Conservation (phyloP, 2,329 filamentous ascomycete genomes). For the Diaporthe citriasiana region DNA sequence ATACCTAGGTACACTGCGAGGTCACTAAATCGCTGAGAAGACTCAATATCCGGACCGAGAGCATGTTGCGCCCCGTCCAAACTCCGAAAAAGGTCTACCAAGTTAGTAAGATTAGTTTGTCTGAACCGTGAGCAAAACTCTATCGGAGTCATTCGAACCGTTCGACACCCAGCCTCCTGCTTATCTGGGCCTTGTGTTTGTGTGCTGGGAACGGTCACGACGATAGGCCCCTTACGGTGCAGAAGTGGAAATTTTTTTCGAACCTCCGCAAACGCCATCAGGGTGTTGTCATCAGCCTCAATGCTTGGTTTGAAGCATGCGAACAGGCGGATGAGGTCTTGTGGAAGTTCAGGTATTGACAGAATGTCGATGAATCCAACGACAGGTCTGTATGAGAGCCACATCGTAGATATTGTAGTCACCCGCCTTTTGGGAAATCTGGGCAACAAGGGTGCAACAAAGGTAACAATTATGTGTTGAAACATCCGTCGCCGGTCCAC, state of each 20-base stretch:
- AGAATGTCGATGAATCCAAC: too few species aligned
- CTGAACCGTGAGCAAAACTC: background rate
- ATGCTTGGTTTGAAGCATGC: background rate
- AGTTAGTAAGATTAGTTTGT: background rate
- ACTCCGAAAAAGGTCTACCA: background rate
- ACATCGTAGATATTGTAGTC: too few species aligned
- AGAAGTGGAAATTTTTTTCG: too few species aligned
- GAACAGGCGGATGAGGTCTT: fast-evolving
- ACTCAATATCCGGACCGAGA: too few species aligned
- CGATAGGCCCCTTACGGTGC: too few species aligned
- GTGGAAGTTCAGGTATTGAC: fast-evolving
- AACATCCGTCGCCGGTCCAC: background rate
- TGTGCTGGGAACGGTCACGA: too few species aligned
- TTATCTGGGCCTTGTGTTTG: too few species aligned
- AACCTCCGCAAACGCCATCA: background rate
- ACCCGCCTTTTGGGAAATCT: too few species aligned
- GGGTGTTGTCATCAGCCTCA: background rate
- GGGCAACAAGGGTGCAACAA: too few species aligned
- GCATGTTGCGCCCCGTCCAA: background rate
- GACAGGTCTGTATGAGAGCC: background rate
- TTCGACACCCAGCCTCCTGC: too few species aligned
- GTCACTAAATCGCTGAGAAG: too few species aligned
- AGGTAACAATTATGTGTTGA: background rate
- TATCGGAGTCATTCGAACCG: background rate
- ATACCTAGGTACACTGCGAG: background rate